Percentiles rank a stretch among this genome's conserved stretches.
These are phyloP conservation scores for Holtermannia corniformis DNA, from an alignment of 768 basidiomycete species.

Conservation along the genomic window DNA sequence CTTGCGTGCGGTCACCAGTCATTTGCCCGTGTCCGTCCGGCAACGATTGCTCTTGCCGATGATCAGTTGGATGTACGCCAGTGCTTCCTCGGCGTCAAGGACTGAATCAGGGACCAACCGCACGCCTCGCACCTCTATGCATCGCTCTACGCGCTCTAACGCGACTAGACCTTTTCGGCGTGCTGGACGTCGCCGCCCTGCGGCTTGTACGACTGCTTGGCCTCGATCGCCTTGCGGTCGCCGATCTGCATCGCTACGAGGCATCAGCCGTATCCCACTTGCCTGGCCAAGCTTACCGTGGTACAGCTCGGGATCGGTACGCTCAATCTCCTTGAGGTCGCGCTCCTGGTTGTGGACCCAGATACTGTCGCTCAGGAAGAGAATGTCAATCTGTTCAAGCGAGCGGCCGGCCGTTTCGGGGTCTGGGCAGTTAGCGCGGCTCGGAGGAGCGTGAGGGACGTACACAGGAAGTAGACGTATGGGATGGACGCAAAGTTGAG, in stretches of 20 bases:
- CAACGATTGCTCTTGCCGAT: too few relatives aligned
- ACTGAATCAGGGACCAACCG: too few relatives aligned
- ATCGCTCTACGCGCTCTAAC: too few relatives aligned
- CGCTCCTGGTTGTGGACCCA: constrained; percentile 8
- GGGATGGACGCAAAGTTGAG: constrained; percentile 14
- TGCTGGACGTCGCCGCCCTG: not conserved
- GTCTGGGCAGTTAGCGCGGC: not conserved
- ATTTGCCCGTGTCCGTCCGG: too few relatives aligned
- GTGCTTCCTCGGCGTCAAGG: too few relatives aligned
- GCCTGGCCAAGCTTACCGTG: not conserved
- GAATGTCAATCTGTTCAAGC: constrained; percentile 12
- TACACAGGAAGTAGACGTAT: constrained; percentile 11
- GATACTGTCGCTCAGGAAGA: constrained; percentile 9
- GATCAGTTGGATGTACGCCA: too few relatives aligned
- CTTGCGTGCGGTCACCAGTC: too few relatives aligned
- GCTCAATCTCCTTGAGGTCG: not conserved
- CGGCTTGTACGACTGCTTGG: constrained; percentile 2
- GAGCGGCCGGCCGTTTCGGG: constrained; percentile 13
- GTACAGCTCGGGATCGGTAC: constrained; percentile 6
- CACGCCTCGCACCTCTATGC: too few relatives aligned
- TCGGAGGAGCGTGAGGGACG: too few relatives aligned
- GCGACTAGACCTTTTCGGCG: not conserved
- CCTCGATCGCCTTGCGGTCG: constrained; percentile 3
- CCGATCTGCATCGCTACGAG: constrained; percentile 3
- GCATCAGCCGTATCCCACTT: not conserved